phyloP scores from a whole-genome alignment of 106 monocot genomes.

The Triglochin maritima region DNA sequence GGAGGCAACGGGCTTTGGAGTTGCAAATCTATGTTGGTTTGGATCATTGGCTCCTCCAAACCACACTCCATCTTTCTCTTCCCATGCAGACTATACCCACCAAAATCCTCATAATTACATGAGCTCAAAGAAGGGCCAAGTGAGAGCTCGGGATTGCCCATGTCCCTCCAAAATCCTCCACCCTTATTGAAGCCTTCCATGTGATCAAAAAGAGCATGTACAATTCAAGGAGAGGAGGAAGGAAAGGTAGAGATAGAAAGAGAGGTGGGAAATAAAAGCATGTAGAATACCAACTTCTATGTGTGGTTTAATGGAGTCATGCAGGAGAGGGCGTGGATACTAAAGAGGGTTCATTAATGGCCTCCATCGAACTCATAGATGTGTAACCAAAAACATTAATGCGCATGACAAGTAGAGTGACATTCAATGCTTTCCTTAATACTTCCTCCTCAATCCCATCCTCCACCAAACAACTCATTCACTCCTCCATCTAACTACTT shows the following conservation, averaged over 20 bases:
- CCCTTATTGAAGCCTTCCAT: slow-evolving; percentile 2
- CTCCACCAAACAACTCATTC: not conserved
- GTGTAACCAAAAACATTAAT: slow-evolving; percentile 24
- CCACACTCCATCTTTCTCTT: slow-evolving; percentile 11
- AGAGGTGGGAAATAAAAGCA: not conserved
- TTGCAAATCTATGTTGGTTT: slow-evolving; percentile 17
- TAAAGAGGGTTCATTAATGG: slow-evolving; percentile 35
- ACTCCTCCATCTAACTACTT: not conserved
- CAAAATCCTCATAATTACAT: not conserved
- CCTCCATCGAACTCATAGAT: slow-evolving; percentile 24
- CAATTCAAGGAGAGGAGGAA: not conserved
- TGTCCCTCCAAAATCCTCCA: not conserved
- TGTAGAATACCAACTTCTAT: not conserved
- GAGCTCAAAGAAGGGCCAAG: slow-evolving; percentile 4
- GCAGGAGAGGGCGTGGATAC: slow-evolving; percentile 12
- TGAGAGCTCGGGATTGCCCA: slow-evolving; percentile 18
- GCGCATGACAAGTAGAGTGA: slow-evolving; percentile 26
- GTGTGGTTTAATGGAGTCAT: slow-evolving; percentile 1
- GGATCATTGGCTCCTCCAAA: slow-evolving; percentile 5
- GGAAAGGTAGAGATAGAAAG: not conserved
- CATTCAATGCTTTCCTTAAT: slow-evolving; percentile 13
- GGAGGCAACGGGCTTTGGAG: slow-evolving; percentile 19
- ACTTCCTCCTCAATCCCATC: not conserved
- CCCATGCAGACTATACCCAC: not conserved
- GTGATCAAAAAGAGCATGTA: not conserved